These are phyloP conservation scores for Sutorius australiensis DNA, from an alignment of 768 basidiomycete genomes.

Conservation along the genomic window DNA sequence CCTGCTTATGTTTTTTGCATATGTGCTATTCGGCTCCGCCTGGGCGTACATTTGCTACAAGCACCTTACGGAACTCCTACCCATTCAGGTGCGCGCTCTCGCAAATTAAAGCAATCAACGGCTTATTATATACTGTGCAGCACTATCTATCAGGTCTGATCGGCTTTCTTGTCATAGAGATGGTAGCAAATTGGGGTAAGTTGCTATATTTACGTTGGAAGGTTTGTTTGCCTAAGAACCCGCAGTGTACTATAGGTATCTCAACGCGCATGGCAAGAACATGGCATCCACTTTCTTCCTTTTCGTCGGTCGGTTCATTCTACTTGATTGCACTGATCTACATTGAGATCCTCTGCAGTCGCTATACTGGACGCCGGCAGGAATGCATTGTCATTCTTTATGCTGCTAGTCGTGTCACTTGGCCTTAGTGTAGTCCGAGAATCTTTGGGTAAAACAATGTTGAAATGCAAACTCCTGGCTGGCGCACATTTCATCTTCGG, in stretches of 20 bases:
- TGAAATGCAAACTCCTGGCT: constrained; percentile 76
- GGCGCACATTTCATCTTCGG: constrained; percentile 90
- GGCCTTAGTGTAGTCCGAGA: constrained; percentile 92
- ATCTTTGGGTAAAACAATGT: constrained; percentile 79
- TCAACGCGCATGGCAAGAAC: constrained; percentile 80
- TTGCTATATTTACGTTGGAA: constrained; percentile 1
- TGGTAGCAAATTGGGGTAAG: constrained; percentile 87
- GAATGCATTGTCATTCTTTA: constrained; percentile 93
- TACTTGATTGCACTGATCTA: not conserved
- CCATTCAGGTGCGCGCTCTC: constrained; percentile 65
- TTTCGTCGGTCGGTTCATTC: constrained; percentile 68
- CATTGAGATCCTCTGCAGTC: constrained; percentile 43
- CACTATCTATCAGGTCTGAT: constrained; percentile 90
- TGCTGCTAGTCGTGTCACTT: constrained; percentile 88
- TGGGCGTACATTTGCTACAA: constrained; percentile 87
- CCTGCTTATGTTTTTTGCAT: constrained; percentile 77
- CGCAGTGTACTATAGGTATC: constrained; percentile 87
- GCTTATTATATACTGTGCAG: constrained; percentile 35
- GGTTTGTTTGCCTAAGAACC: constrained; percentile 4
- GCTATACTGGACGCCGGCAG: constrained; percentile 94
- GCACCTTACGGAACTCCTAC: constrained; percentile 79
- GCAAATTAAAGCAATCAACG: not conserved
- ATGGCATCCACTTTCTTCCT: constrained; percentile 83
- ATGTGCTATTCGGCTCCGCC: constrained; percentile 56
- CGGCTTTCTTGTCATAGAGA: constrained; percentile 85